These are phyloP conservation scores for Biancaea sappan DNA, from an alignment of 306 rosid species.

Conservation along the genomic window DNA sequence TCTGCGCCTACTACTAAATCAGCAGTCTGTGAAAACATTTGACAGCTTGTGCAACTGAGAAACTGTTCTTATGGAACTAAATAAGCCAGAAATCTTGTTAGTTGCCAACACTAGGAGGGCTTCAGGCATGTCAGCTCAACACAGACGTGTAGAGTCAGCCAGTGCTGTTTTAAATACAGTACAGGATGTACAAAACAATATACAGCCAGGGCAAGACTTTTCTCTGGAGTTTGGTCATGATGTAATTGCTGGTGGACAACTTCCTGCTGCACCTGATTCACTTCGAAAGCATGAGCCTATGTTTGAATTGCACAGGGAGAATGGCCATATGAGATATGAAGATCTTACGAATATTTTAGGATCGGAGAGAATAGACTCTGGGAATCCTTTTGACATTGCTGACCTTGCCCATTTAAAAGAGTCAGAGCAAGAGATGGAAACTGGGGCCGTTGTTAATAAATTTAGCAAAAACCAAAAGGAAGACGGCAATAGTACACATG, in stretches of 20 bases:
- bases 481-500: constrained; percentile 37
- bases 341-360: constrained; percentile 59
- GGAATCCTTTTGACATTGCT: constrained; percentile 53
- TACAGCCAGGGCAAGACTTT: constrained; percentile 45
- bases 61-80: constrained; percentile 46
- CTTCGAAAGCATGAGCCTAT: constrained; percentile 36
- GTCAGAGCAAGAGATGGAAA: constrained; percentile 49
- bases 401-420: constrained; percentile 43
- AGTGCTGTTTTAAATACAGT: constrained; percentile 36
- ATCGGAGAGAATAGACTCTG: constrained; percentile 63
- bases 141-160: constrained; percentile 38
- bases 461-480: constrained; percentile 40
- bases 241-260: constrained; percentile 41
- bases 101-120: constrained; percentile 45
- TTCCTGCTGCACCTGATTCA: constrained; percentile 37
- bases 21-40: constrained; percentile 31
- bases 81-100: constrained; percentile 44
- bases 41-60: constrained; percentile 32
- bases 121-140: constrained; percentile 41
- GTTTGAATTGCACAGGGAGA: constrained; percentile 42
- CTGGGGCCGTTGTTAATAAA: constrained; percentile 39
- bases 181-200: constrained; percentile 39
- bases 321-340: constrained; percentile 49
- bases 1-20: constrained; percentile 22
- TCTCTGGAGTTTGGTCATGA: constrained; percentile 47